phyloP scores from a whole-genome alignment of 805 yeast species.

The Pichia eremophila region DNA sequence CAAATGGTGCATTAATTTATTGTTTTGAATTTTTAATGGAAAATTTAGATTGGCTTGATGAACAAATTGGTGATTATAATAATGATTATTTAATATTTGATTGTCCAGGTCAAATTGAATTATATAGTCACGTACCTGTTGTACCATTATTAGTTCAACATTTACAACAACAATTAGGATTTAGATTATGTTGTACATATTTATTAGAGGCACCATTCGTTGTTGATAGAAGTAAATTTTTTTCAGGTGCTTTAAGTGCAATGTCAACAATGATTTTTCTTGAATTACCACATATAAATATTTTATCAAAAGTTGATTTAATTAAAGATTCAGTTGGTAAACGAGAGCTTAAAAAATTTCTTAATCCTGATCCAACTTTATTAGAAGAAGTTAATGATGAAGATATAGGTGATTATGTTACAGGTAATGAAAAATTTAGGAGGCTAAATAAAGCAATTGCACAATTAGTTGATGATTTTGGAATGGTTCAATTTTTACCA shows the following conservation, averaged over 20 bases:
- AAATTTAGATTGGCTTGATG: slow-evolving; percentile 94
- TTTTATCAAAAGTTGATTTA: slow-evolving; percentile 79
- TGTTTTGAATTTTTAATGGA: slow-evolving; percentile 87
- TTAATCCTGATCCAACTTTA: slow-evolving; percentile 86
- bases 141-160: slow-evolving; percentile 85
- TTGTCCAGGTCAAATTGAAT: slow-evolving; percentile 95
- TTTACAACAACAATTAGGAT: slow-evolving; percentile 67
- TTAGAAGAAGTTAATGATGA: slow-evolving; percentile 35
- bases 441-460: slow-evolving; percentile 77
- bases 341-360: slow-evolving; percentile 69
- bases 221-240: slow-evolving; percentile 82
- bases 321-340: slow-evolving; percentile 69
- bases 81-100: slow-evolving; percentile 93
- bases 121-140: slow-evolving; percentile 90
- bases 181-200: slow-evolving; percentile 87
- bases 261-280: slow-evolving; percentile 97
- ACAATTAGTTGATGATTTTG: slow-evolving; percentile 88
- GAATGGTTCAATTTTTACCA: slow-evolving; percentile 96
- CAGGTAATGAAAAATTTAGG: slow-evolving; percentile 48
- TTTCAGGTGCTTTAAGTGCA: slow-evolving; percentile 91
- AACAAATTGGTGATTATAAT: slow-evolving; percentile 89
- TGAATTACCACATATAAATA: slow-evolving; percentile 90
- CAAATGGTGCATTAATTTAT: slow-evolving; percentile 88
- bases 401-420: slow-evolving; percentile 20
- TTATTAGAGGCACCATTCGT: slow-evolving; percentile 90